phyloP scores from a whole-genome alignment of 352 stramenopile species.

The Phytophthora sp. region DNA sequence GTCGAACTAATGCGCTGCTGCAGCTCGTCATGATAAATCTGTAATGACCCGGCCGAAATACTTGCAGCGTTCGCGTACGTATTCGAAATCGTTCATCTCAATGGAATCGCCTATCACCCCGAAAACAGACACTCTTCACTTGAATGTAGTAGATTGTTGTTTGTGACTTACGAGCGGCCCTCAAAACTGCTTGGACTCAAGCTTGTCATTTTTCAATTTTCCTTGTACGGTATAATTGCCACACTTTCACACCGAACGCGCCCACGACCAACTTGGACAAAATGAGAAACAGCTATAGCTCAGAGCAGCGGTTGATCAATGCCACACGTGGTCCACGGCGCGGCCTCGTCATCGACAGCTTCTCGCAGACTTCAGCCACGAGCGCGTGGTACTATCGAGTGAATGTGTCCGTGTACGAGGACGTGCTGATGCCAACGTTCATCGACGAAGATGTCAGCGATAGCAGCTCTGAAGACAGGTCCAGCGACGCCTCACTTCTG shows the following conservation, averaged over 20 bases:
- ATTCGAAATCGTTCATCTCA: too few relatives aligned
- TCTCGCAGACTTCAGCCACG: slow-evolving; percentile 48
- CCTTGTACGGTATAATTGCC: too few relatives aligned
- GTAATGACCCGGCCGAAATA: background rate
- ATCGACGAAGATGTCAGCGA: slow-evolving; percentile 18
- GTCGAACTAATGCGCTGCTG: slow-evolving; percentile 8
- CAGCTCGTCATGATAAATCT: slow-evolving; percentile 2
- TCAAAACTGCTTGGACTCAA: too few relatives aligned
- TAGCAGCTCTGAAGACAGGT: slow-evolving; percentile 20
- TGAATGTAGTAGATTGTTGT: too few relatives aligned
- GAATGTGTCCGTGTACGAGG: slow-evolving; percentile 47
- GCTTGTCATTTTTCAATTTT: too few relatives aligned
- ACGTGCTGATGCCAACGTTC: slow-evolving; percentile 17
- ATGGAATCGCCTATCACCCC: too few relatives aligned
- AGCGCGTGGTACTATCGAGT: slow-evolving; percentile 79
- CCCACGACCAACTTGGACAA: too few relatives aligned
- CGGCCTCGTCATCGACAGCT: slow-evolving; percentile 51
- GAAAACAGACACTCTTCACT: too few relatives aligned
- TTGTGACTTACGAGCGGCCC: too few relatives aligned
- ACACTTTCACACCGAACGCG: too few relatives aligned
- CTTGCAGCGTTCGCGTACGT: too few relatives aligned
- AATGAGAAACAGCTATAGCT: slow-evolving; percentile 20
- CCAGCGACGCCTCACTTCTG: slow-evolving; percentile 5
- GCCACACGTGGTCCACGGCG: slow-evolving; percentile 23
- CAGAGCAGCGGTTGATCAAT: slow-evolving; percentile 11